Evolutionary conservation across 2,329 filamentous ascomycete genomes (phyloP).

Genomic region (Fusarium tjaetaba): DNA sequence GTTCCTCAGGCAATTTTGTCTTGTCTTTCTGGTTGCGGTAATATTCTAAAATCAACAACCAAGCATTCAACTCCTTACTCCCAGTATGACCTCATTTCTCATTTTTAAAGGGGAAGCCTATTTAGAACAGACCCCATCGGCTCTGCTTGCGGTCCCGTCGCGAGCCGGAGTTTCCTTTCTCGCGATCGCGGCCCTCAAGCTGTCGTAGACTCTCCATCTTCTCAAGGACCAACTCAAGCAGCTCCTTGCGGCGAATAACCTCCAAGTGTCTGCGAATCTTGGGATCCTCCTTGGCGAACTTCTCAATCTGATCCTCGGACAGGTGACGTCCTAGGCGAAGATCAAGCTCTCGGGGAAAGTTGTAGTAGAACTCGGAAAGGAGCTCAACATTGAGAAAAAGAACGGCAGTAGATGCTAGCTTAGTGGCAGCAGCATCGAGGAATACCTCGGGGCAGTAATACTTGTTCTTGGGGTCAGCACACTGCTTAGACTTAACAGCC

Average conservation of each 20-base stretch:
- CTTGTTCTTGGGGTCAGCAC: slow-evolving; percentile 84
- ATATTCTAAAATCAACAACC: slow-evolving; percentile 41
- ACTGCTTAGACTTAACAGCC: slow-evolving; percentile 92
- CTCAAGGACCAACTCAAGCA: slow-evolving; percentile 89
- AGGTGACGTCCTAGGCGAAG: slow-evolving; percentile 84
- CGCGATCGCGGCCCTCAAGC: slow-evolving; percentile 79
- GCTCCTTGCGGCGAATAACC: slow-evolving; percentile 89
- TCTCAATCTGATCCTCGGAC: slow-evolving; percentile 81
- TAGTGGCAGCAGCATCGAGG: slow-evolving; percentile 95
- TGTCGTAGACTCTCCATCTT: slow-evolving; percentile 94
- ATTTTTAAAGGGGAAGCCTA: slow-evolving; percentile 6
- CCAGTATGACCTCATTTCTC: slow-evolving; percentile 43
- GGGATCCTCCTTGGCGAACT: slow-evolving; percentile 91
- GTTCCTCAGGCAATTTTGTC: neutral
- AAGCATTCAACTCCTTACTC: slow-evolving; percentile 44
- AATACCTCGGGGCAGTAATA: slow-evolving; percentile 98
- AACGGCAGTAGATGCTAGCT: slow-evolving; percentile 93
- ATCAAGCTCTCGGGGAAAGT: slow-evolving; percentile 94
- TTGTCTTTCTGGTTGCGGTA: slow-evolving; percentile 9
- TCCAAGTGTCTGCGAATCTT: slow-evolving; percentile 91
- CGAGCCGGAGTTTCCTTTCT: slow-evolving; percentile 48
- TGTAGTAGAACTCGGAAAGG: slow-evolving; percentile 96
- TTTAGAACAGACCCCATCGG: slow-evolving; percentile 62
- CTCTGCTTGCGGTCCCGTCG: slow-evolving; percentile 52
- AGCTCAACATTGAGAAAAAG: slow-evolving; percentile 98